These are phyloP conservation scores for Talaromyces sp. DNA, from an alignment of 2,329 filamentous ascomycete species.

Conservation along the genomic window DNA sequence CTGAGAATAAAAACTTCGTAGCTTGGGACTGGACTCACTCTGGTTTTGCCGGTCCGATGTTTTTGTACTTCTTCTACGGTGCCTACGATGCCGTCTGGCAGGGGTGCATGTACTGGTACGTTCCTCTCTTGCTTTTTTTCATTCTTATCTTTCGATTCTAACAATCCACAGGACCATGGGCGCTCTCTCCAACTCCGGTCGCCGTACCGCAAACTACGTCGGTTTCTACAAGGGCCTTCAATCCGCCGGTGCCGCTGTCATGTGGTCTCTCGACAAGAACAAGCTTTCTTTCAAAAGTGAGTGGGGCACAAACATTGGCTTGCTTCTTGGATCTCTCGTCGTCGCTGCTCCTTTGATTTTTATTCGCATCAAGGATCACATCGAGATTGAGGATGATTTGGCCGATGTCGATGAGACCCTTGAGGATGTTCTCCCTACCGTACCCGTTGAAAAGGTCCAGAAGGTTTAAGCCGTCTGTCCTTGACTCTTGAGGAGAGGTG, in stretches of 20 bases:
- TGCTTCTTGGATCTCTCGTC: conserved; percentile 60
- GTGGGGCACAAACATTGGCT: conserved; percentile 68
- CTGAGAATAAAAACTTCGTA: background rate
- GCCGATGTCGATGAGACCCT: conserved; percentile 77
- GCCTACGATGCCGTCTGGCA: conserved; percentile 70
- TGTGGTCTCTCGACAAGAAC: conserved; percentile 30
- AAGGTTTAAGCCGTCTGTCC: background rate
- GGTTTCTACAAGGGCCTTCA: conserved; percentile 83
- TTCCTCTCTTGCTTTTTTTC: background rate
- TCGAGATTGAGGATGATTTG: conserved; percentile 73
- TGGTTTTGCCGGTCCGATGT: conserved; percentile 25
- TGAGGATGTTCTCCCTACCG: conserved; percentile 59
- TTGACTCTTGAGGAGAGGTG: background rate
- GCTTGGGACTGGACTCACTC: conserved; percentile 23
- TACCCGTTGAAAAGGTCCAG: conserved; percentile 4
- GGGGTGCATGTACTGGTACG: conserved; percentile 71
- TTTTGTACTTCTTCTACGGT: conserved; percentile 59
- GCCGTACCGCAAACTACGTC: conserved; percentile 79
- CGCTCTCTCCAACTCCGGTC: conserved; percentile 79
- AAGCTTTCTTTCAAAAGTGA: conserved; percentile 63
- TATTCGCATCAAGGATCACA: conserved; percentile 71
- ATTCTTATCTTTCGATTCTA: background rate
- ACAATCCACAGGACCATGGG: conserved; percentile 66
- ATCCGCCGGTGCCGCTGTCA: conserved; percentile 72
- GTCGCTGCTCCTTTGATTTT: conserved; percentile 74